Percentiles rank a stretch among this genome's conserved stretches.
Conservation (phyloP, 169 alveolate species). For the Ichthyophthirius multifiliis region DNA sequence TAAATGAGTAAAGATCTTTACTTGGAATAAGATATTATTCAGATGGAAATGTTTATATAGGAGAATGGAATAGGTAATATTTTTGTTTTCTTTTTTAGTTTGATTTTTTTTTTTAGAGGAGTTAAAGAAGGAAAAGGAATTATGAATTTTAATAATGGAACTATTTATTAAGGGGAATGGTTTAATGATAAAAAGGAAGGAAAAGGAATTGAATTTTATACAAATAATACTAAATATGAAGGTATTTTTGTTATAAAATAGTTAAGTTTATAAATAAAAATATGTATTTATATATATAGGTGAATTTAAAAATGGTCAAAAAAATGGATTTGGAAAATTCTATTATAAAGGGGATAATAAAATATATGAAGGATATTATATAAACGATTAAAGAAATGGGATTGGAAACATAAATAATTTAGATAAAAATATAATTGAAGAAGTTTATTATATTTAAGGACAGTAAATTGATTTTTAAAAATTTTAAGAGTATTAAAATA, state of each 20-base stretch:
- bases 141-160: neutral
- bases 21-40: conserved; percentile 6
- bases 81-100: neutral
- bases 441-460: too few relatives aligned
- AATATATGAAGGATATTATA: neutral
- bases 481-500: too few relatives aligned
- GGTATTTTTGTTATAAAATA: neutral
- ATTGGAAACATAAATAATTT: too few relatives aligned
- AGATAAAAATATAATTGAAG: too few relatives aligned
- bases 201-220: neutral
- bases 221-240: neutral
- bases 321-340: neutral
- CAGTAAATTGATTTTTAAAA: too few relatives aligned
- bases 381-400: neutral
- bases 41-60: conserved; percentile 15
- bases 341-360: neutral
- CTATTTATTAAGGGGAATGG: neutral
- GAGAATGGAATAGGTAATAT: conserved; percentile 8
- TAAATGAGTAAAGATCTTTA: neutral
- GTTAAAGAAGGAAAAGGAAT: neutral
- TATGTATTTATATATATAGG: neutral
- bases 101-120: neutral
- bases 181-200: neutral
- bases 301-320: neutral
- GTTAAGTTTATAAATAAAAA: neutral